Percentiles rank a stretch among this genome's conserved stretches.
phyloP scores from a whole-genome alignment of 1,284 basidiomycete species.

The Chalciporus sp. region DNA sequence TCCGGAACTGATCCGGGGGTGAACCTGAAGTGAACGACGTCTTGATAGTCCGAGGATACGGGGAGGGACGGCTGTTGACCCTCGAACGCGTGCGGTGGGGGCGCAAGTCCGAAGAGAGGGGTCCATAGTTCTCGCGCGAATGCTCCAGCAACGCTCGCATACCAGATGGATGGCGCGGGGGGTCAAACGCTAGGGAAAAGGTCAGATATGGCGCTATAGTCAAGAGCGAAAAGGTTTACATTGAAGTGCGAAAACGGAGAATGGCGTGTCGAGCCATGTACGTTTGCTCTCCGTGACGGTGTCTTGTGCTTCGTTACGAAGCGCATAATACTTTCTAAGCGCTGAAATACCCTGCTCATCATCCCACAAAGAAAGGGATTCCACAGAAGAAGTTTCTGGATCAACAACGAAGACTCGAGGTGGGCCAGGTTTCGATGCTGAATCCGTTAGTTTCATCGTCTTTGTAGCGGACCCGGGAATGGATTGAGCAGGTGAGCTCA shows the following conservation, averaged over 20 bases:
- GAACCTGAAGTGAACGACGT: conserved; percentile 43
- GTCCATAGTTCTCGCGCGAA: conserved; percentile 67
- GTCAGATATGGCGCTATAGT: too few species aligned
- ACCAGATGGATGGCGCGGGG: conserved; percentile 60
- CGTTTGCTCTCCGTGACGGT: conserved; percentile 68
- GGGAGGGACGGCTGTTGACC: conserved; percentile 68
- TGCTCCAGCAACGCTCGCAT: conserved; percentile 76
- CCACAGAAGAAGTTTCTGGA: conserved; percentile 51
- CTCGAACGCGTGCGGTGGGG: conserved; percentile 62
- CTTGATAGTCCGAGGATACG: conserved; percentile 61
- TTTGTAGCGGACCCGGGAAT: conserved; percentile 10
- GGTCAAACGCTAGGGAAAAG: conserved; percentile 61
- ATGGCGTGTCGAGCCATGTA: conserved; percentile 70
- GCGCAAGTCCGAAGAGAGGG: conserved; percentile 68
- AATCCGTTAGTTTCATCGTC: conserved; percentile 28
- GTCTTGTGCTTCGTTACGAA: conserved; percentile 67
- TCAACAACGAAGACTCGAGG: conserved; percentile 58
- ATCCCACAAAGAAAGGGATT: conserved; percentile 54
- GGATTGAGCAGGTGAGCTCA: conserved; percentile 11
- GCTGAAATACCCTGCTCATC: conserved; percentile 63
- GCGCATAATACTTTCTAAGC: conserved; percentile 66
- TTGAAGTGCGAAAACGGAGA: conserved; percentile 70
- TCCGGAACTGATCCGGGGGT: conserved; percentile 40
- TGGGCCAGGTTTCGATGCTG: conserved; percentile 32
- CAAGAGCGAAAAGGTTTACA: conserved; percentile 46